Percentiles rank a stretch among this genome's conserved stretches.
These are phyloP conservation scores for Botrytis paeoniae DNA, from an alignment of 2,329 filamentous ascomycete species.

Conservation along the genomic window DNA sequence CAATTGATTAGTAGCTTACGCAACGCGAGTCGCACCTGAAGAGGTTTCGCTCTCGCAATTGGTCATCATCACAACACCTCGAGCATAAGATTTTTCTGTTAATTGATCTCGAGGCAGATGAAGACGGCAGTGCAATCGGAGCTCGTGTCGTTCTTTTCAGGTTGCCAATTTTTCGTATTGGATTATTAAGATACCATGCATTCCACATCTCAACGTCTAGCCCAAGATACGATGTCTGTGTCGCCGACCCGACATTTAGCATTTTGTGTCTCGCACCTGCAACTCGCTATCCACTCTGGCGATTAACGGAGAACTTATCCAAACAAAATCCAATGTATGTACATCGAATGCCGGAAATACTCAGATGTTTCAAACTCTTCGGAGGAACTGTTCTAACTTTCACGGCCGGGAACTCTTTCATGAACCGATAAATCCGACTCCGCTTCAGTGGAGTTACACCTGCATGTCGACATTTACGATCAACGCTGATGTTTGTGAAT, in stretches of 20 bases:
- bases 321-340: too few species aligned
- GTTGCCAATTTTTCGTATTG: background rate
- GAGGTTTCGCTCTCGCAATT: background rate
- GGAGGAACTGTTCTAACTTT: background rate
- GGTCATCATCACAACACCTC: background rate
- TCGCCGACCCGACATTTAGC: background rate
- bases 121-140: background rate
- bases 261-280: background rate
- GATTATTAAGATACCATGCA: background rate
- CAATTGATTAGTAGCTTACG: background rate
- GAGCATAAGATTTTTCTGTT: background rate
- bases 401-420: background rate
- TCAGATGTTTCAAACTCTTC: background rate
- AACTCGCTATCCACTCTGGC: background rate
- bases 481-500: background rate
- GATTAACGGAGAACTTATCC: background rate
- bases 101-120: background rate
- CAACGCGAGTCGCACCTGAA: background rate
- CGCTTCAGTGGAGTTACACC: background rate
- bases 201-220: background rate
- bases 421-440: background rate
- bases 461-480: conserved; percentile 2
- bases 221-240: background rate
- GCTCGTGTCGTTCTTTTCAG: background rate
- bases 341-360: background rate